These are phyloP conservation scores for Lachnellula willkommii DNA, from an alignment of 2,329 filamentous ascomycete species.

Conservation along the genomic window DNA sequence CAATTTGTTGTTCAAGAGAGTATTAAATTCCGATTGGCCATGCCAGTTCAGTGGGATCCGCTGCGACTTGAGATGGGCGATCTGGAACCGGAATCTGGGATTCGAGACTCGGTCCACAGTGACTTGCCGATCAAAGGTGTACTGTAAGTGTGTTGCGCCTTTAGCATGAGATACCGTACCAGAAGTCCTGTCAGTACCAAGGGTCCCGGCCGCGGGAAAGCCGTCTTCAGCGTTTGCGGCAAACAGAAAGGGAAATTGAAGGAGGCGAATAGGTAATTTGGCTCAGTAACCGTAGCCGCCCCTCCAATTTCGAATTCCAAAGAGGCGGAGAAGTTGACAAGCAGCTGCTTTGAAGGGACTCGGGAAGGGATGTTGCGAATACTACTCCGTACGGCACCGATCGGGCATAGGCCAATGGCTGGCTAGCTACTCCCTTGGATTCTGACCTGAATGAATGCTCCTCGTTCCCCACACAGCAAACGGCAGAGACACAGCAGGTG, in stretches of 20 bases:
- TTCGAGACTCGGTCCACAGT: background rate
- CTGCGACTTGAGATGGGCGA: constrained; percentile 7
- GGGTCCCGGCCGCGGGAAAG: constrained; percentile 18
- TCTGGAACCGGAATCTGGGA: background rate
- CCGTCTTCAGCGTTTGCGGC: constrained; percentile 22
- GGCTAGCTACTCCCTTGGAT: constrained; percentile 1
- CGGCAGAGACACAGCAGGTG: constrained; percentile 18
- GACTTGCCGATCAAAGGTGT: too few species aligned
- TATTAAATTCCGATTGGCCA: constrained; percentile 8
- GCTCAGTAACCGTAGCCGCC: background rate
- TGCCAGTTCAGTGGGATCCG: constrained; percentile 9
- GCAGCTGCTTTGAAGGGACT: constrained; percentile 1
- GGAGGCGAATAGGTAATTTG: constrained; percentile 3
- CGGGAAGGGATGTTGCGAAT: constrained; percentile 4
- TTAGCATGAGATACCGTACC: background rate
- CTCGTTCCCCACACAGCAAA: constrained; percentile 13
- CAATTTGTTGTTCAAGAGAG: background rate
- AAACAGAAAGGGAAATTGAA: constrained; percentile 25
- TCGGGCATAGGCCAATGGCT: constrained; percentile 7
- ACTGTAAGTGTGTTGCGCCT: background rate
- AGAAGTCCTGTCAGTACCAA: constrained; percentile 6
- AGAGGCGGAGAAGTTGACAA: background rate
- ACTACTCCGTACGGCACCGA: background rate
- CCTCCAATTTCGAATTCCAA: background rate
- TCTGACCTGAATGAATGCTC: background rate